These are phyloP conservation scores for Lentinula raphanica DNA, from an alignment of 768 basidiomycete genomes.

Conservation along the genomic window DNA sequence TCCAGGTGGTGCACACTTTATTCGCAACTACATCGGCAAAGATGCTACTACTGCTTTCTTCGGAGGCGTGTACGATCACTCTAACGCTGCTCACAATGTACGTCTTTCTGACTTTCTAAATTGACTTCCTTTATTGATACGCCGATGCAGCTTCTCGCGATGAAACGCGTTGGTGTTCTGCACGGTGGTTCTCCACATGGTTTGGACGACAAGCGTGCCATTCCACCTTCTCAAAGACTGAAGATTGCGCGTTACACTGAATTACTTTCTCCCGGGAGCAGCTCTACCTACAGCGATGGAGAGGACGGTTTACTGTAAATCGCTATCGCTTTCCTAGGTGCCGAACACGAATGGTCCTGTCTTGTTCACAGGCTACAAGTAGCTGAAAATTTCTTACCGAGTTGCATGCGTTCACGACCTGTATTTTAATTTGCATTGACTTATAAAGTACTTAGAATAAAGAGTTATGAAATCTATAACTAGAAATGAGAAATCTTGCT, in stretches of 20 bases:
- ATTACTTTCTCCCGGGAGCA: conserved; percentile 48
- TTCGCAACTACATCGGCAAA: conserved; percentile 77
- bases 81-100: conserved; percentile 83
- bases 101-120: conserved; percentile 18
- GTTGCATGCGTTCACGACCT: background rate
- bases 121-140: background rate
- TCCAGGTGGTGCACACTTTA: conserved; percentile 77
- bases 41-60: conserved; percentile 95
- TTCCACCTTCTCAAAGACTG: conserved; percentile 71
- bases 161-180: conserved; percentile 65
- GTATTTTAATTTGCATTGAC: conserved; percentile 5
- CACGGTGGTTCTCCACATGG: conserved; percentile 56
- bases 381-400: background rate
- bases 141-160: conserved; percentile 42
- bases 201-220: conserved; percentile 47
- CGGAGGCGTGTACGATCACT: conserved; percentile 86
- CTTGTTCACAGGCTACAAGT: background rate
- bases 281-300: conserved; percentile 53
- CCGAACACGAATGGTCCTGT: background rate
- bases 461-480: no score
- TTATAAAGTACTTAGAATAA: background rate
- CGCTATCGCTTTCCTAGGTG: background rate
- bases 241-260: conserved; percentile 65
- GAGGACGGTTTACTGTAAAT: conserved; percentile 23
- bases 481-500: background rate